phyloP scores from a whole-genome alignment of 129 eudicot genomes.

The Chrysanthemum makinoi region DNA sequence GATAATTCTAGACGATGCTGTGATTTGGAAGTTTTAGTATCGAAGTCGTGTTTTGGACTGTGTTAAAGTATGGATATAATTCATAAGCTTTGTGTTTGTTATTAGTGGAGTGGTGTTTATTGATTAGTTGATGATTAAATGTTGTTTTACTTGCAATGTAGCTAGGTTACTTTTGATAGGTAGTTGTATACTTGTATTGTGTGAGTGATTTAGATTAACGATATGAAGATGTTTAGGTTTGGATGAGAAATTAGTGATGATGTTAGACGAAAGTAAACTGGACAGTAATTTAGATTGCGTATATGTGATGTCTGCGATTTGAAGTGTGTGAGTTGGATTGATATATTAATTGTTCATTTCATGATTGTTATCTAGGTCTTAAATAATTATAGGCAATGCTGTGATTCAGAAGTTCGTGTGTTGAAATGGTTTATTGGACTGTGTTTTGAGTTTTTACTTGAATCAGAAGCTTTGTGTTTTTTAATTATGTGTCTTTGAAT shows the following conservation, averaged over 20 bases:
- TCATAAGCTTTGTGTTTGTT: too few relatives aligned
- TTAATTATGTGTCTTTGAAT: too few relatives aligned
- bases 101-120: too few relatives aligned
- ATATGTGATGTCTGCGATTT: not conserved
- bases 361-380: not conserved
- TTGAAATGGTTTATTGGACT: too few relatives aligned
- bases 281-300: not conserved
- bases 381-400: not conserved
- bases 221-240: not conserved
- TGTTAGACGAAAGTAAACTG: not conserved
- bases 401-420: not conserved
- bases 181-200: not conserved
- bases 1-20: not conserved
- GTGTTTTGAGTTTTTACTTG: too few relatives aligned
- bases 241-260: constrained; percentile 9
- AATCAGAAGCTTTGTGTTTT: too few relatives aligned
- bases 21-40: not conserved
- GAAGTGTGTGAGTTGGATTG: not conserved
- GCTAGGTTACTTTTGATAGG: constrained; percentile 1
- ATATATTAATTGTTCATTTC: not conserved
- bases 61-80: too few relatives aligned
- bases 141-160: not conserved
- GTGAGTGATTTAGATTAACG: not conserved
- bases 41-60: too few relatives aligned
- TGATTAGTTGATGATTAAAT: too few relatives aligned